Conservation (phyloP, 306 rosid species). For the Cercis canadensis region DNA sequence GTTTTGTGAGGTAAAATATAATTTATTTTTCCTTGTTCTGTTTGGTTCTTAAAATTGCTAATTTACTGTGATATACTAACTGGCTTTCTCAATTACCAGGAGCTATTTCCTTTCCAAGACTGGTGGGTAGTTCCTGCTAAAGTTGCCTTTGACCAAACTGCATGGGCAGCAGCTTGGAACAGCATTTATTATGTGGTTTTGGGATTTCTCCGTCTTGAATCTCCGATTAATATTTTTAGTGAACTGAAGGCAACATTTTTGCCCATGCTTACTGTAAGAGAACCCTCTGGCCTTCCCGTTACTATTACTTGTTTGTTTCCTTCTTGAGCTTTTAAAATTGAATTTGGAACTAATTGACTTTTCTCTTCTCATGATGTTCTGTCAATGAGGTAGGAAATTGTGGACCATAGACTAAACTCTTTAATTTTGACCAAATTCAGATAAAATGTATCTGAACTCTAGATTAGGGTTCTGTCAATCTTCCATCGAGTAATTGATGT, state of each 20-base stretch:
- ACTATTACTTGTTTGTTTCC: constrained; percentile 9
- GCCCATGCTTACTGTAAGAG: constrained; percentile 92
- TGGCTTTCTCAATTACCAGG: constrained; percentile 52
- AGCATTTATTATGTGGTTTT: constrained; percentile 80
- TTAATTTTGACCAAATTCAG: too few species aligned
- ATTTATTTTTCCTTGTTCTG: background rate
- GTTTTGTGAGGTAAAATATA: constrained; percentile 77
- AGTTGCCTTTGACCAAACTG: constrained; percentile 90
- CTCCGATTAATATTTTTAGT: constrained; percentile 70
- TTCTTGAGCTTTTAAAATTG: background rate
- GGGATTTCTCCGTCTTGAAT: constrained; percentile 79
- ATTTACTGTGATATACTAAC: constrained; percentile 22
- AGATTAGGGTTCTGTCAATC: too few species aligned
- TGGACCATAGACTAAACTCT: background rate
- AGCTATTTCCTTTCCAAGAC: constrained; percentile 85
- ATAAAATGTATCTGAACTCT: too few species aligned
- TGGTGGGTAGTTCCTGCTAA: constrained; percentile 99
- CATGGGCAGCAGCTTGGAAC: constrained; percentile 96
- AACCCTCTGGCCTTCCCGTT: constrained; percentile 26
- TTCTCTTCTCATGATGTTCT: background rate
- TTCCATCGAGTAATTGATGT: too few species aligned
- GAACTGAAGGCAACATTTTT: constrained; percentile 82
- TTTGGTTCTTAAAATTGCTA: constrained; percentile 28
- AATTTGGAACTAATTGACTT: background rate
- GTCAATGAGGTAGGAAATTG: background rate